Conservation (phyloP, 2,329 filamentous ascomycete genomes). For the Botrytis medusae region DNA sequence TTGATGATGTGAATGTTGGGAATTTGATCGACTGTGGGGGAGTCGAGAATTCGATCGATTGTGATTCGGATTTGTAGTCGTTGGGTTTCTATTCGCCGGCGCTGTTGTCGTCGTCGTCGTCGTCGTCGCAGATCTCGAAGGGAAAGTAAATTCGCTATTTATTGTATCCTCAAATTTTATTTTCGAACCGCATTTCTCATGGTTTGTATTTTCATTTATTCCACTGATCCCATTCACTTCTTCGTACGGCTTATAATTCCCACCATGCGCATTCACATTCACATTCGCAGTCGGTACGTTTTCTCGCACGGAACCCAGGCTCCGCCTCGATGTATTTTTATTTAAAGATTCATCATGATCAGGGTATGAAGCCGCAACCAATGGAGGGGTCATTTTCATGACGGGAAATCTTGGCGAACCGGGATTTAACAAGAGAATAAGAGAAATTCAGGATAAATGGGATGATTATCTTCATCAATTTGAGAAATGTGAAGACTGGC, state of each 20-base stretch:
- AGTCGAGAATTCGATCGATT: not conserved
- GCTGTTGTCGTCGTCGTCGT: not conserved
- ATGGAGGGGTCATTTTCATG: slow-evolving; percentile 15
- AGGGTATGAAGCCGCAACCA: not conserved
- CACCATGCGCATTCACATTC: not conserved
- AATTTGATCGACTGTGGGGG: not conserved
- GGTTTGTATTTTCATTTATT: not conserved
- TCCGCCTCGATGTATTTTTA: slow-evolving; percentile 5
- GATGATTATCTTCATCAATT: not conserved
- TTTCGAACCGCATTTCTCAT: slow-evolving; percentile 17
- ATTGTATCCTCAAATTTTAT: not conserved
- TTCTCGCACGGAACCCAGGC: slow-evolving; percentile 7
- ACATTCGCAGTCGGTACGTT: not conserved
- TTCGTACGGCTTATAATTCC: not conserved
- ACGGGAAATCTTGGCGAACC: slow-evolving; percentile 1
- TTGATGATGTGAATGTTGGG: slow-evolving; percentile 22
- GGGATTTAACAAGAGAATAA: not conserved
- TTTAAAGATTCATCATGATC: not conserved
- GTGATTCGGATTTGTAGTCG: not conserved
- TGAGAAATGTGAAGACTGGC: not conserved
- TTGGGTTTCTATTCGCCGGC: not conserved
- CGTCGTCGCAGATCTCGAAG: not conserved
- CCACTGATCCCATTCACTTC: not conserved
- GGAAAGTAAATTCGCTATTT: not conserved
- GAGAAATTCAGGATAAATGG: not conserved